A percentile compares a stretch with the other conserved stretches of the same genome.
Evolutionary conservation across 345 rosid species (phyloP).

Genomic region (Corymbia maculata): DNA sequence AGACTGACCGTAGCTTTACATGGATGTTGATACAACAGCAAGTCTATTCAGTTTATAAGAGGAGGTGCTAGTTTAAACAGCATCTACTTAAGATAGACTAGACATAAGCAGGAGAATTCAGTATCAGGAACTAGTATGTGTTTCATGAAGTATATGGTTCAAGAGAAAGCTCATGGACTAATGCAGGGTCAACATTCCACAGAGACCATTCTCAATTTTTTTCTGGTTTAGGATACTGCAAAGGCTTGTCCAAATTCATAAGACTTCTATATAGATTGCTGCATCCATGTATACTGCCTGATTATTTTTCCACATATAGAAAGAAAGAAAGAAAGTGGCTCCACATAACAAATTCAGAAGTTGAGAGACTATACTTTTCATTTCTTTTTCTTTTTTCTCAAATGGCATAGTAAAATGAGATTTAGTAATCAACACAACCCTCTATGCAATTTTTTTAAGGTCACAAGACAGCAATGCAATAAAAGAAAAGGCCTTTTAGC

Average conservation of each 20-base stretch:
- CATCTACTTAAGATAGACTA: neutral
- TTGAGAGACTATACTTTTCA: neutral
- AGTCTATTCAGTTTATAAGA: neutral
- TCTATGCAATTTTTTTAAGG: neutral
- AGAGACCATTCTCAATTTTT: neutral
- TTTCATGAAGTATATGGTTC: neutral
- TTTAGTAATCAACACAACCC: no score
- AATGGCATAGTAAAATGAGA: neutral
- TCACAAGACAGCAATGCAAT: neutral
- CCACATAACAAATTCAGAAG: neutral
- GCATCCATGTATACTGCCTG: neutral
- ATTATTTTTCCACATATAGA: neutral
- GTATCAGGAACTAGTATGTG: neutral
- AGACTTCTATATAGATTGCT: neutral
- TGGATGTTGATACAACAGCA: neutral
- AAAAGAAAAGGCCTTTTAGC: neutral
- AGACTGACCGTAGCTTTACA: neutral
- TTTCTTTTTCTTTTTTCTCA: neutral
- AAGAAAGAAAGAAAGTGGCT: neutral
- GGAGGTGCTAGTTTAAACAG: neutral
- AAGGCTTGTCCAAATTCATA: neutral
- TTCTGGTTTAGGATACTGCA: neutral
- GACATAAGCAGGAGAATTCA: neutral
- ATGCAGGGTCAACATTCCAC: neutral
- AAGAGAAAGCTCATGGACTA: neutral